Evolutionary conservation across 2,329 filamentous ascomycete genomes (phyloP).

Genomic region (Parafenestella ontariensis): DNA sequence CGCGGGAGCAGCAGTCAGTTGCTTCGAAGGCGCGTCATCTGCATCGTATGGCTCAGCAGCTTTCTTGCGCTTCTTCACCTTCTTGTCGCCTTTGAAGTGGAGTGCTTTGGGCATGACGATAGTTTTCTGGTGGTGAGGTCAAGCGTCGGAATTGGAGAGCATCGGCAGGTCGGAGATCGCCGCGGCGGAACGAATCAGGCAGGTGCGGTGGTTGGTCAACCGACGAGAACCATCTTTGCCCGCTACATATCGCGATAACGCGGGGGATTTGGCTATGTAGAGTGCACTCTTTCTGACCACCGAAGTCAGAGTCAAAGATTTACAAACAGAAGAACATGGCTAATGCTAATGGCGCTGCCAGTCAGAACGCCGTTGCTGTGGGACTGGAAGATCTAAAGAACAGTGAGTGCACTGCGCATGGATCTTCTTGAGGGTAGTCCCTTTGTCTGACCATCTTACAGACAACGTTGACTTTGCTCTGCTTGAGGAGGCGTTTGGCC

Average conservation of each 20-base stretch:
- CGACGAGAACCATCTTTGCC: constrained; percentile 14
- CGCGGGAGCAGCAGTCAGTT: constrained; percentile 44
- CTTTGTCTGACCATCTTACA: constrained; percentile 46
- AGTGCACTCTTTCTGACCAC: neutral
- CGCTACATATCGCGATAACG: constrained; percentile 24
- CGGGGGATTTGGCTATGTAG: constrained; percentile 6
- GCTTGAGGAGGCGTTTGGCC: constrained; percentile 83
- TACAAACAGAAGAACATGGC: constrained; percentile 15
- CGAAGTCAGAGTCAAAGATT: neutral
- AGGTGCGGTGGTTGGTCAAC: constrained; percentile 30
- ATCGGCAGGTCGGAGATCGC: constrained; percentile 25
- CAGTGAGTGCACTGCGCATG: constrained; percentile 45
- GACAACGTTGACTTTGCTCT: constrained; percentile 72
- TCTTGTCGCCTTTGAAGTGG: constrained; percentile 97
- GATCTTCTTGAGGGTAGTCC: too few relatives aligned
- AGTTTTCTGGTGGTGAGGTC: constrained; percentile 13
- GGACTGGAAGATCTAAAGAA: constrained; percentile 53
- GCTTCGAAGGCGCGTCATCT: constrained; percentile 43
- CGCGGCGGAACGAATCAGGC: constrained; percentile 37
- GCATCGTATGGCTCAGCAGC: constrained; percentile 60
- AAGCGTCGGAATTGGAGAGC: constrained; percentile 17
- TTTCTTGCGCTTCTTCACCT: constrained; percentile 89
- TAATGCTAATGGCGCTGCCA: constrained; percentile 28
- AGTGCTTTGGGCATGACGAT: constrained; percentile 82
- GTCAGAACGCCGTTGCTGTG: constrained; percentile 41